Evolutionary conservation across 208 protist species (phyloP).

Genomic region (Leishmania arabica): DNA sequence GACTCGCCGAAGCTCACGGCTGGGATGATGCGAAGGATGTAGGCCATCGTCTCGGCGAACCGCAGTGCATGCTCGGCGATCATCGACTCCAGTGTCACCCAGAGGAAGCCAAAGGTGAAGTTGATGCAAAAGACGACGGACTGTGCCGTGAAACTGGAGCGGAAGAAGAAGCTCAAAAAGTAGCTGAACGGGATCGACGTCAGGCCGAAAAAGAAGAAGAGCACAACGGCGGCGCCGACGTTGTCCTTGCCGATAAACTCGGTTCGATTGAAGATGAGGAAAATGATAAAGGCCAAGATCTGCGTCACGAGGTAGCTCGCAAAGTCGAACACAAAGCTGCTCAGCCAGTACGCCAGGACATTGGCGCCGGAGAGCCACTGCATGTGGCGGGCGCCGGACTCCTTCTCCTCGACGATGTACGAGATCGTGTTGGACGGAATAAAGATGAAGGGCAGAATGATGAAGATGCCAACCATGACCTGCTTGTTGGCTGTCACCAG

Average conservation of each 20-base stretch:
- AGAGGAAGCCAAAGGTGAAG: slow-evolving; percentile 82
- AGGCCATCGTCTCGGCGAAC: slow-evolving; percentile 53
- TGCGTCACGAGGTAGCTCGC: slow-evolving; percentile 63
- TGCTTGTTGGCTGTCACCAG: slow-evolving; percentile 52
- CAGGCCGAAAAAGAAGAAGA: slow-evolving; percentile 78
- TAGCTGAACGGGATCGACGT: slow-evolving; percentile 75
- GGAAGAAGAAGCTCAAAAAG: slow-evolving; percentile 84
- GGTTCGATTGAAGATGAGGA: slow-evolving; percentile 66
- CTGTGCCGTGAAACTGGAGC: slow-evolving; percentile 68
- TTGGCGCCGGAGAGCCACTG: slow-evolving; percentile 83
- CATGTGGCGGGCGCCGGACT: slow-evolving; percentile 73
- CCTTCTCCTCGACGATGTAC: slow-evolving; percentile 82
- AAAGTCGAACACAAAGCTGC: slow-evolving; percentile 79
- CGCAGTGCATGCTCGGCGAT: slow-evolving; percentile 43
- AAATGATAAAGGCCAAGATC: slow-evolving; percentile 63
- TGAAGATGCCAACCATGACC: slow-evolving; percentile 77
- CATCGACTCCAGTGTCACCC: slow-evolving; percentile 75
- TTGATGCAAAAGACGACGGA: slow-evolving; percentile 82
- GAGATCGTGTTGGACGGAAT: slow-evolving; percentile 80
- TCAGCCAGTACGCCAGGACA: slow-evolving; percentile 75
- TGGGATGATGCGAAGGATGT: slow-evolving; percentile 68
- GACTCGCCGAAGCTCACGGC: slow-evolving; percentile 79
- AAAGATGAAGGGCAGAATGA: slow-evolving; percentile 81
- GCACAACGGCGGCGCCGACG: slow-evolving; percentile 48
- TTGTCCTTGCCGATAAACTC: slow-evolving; percentile 68